Conservation (phyloP, 2,329 filamentous ascomycete genomes). For the Exophiala lecanii-corni region DNA sequence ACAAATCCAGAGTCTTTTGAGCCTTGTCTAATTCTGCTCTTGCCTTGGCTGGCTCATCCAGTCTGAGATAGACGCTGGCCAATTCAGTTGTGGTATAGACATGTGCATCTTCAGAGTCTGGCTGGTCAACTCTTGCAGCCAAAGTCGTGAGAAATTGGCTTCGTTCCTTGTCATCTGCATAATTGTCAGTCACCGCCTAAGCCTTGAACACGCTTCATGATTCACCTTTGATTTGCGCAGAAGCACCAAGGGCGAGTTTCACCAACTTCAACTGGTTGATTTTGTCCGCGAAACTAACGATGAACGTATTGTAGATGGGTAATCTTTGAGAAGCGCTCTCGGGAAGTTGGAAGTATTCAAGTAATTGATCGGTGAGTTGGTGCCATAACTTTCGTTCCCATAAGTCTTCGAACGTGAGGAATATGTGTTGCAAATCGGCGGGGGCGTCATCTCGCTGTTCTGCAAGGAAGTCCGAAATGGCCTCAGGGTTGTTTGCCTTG, state of each 20-base stretch:
- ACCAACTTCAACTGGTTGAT: conserved; percentile 99
- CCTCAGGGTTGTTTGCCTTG: conserved; percentile 23
- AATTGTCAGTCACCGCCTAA: neutral
- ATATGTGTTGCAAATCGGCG: conserved; percentile 79
- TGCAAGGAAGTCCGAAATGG: conserved; percentile 82
- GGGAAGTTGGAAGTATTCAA: conserved; percentile 80
- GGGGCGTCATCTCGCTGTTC: conserved; percentile 85
- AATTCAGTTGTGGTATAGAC: conserved; percentile 91
- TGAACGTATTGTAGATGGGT: conserved; percentile 88
- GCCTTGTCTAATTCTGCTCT: conserved; percentile 82
- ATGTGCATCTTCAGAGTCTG: conserved; percentile 88
- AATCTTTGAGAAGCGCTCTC: conserved; percentile 80
- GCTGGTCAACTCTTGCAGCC: conserved; percentile 82
- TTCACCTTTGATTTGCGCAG: conserved; percentile 73
- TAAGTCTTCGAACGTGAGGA: conserved; percentile 88
- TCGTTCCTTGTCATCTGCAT: conserved; percentile 75
- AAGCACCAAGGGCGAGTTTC: conserved; percentile 79
- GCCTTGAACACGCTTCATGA: conserved; percentile 13
- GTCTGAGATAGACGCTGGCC: conserved; percentile 76
- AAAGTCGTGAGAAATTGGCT: conserved; percentile 79
- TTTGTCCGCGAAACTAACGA: conserved; percentile 94
- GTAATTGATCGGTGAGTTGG: conserved; percentile 84
- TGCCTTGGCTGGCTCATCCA: conserved; percentile 75
- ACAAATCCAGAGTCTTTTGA: conserved; percentile 80
- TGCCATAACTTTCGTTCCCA: conserved; percentile 99